Conservation (phyloP, 2,329 filamentous ascomycete species). For the Sporothrix variecibatus region DNA sequence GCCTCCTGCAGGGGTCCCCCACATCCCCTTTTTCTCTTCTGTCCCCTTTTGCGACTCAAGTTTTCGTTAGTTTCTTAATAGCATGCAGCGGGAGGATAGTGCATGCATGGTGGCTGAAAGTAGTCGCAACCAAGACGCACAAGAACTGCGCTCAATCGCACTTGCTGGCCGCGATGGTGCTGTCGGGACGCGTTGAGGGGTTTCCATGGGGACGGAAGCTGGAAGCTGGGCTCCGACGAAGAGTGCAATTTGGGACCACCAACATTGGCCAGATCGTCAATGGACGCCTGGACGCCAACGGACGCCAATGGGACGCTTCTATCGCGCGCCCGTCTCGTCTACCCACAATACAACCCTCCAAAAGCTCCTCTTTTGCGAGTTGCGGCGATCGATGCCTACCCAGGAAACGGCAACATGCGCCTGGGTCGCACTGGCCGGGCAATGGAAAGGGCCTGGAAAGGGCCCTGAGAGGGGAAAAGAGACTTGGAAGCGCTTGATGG, state of each 20-base stretch:
- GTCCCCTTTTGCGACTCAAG: neutral
- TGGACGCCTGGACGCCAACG: neutral
- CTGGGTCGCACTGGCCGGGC: neutral
- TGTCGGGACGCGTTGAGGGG: constrained; percentile 19
- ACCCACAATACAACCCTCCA: neutral
- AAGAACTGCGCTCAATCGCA: neutral
- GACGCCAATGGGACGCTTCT: constrained; percentile 9
- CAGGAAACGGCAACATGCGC: constrained; percentile 6
- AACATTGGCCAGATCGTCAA: constrained; percentile 14
- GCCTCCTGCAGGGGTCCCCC: constrained; percentile 23
- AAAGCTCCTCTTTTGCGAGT: too few relatives aligned
- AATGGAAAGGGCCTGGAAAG: neutral
- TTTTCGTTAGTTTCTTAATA: constrained; percentile 4
- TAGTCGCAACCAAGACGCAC: neutral
- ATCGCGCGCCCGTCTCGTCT: neutral
- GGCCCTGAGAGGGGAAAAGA: neutral
- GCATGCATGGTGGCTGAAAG: constrained; percentile 24
- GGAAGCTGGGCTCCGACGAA: neutral
- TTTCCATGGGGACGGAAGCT: constrained; percentile 23
- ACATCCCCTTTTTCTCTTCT: constrained; percentile 22
- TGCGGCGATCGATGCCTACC: constrained; percentile 3
- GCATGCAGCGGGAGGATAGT: constrained; percentile 16
- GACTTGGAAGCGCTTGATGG: neutral
- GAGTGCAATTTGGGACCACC: constrained; percentile 13
- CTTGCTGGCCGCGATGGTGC: neutral